Evolutionary conservation across 305 asterid genomes (phyloP).

Genomic region (Fraxinus albicans): DNA sequence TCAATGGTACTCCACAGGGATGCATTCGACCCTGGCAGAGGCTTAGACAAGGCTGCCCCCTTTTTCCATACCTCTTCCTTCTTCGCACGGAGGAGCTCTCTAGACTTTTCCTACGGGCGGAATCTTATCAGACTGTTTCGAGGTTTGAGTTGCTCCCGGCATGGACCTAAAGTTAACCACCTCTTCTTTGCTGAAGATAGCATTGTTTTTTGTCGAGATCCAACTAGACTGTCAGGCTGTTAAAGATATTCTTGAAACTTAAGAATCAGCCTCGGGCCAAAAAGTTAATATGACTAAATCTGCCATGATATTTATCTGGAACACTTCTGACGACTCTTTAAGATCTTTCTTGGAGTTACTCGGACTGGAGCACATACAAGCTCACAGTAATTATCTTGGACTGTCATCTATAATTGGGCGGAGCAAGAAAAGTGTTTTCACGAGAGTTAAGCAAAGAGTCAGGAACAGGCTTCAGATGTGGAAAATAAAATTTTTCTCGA

Average conservation of each 20-base stretch:
- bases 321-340: neutral
- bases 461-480: neutral
- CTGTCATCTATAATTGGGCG: neutral
- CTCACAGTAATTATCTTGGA: neutral
- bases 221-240: neutral
- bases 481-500: neutral
- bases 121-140: no score
- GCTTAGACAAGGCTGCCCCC: neutral
- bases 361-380: neutral
- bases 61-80: neutral
- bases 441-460: neutral
- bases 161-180: neutral
- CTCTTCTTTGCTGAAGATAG: neutral
- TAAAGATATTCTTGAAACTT: neutral
- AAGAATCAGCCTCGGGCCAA: neutral
- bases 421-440: neutral
- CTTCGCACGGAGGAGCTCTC: neutral
- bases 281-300: neutral
- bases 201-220: neutral
- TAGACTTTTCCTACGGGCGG: neutral
- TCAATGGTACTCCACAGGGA: neutral
- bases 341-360: neutral
- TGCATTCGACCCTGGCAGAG: no score
- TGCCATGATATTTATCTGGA: neutral
- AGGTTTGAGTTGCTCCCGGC: no score